Evolutionary conservation across 164 flowering plant species (phyloP), one percentile per base, ranked within the genome.

Genomic region (Warburgia ugandensis): DNA sequence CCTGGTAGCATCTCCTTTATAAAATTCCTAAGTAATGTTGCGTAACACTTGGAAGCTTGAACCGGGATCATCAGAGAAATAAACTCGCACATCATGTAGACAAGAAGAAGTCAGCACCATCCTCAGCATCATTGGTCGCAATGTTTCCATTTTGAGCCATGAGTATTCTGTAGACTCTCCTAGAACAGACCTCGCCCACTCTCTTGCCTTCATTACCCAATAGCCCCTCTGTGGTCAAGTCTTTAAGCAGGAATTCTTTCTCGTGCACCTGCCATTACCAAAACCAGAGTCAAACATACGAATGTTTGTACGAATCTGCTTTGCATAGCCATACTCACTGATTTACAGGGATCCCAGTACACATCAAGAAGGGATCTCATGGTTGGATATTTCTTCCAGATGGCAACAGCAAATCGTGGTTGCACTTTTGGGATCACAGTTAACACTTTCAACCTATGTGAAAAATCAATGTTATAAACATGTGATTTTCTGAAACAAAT

Each of bases 41-140:
- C n/a, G n/a, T n/a, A n/a, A n/a, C n/a, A n/a, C n/a, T n/a, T n/a
- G n/a, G n/a, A n/a, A n/a, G n/a, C n/a, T n/a, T n/a, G n/a, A n/a
- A n/a, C n/a, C n/a, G n/a, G n/a, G n/a, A n/a, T n/a, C n/a, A n/a
- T n/a, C n/a, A n/a, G n/a, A n/a, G n/a, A n/a, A n/a, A n/a, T n/a
- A n/a, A n/a, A n/a, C n/a, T n/a, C n/a, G n/a, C n/a, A n/a, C n/a
- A n/a, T n/a, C n/a, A n/a, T n/a, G n/a, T n/a, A n/a, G n/a, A n/a
- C n/a, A n/a, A n/a, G n/a, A 92, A 92, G 60, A 75, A 74, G 64
- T 84, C 99, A 17, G 99, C 99, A 32, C 95, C 99, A 56, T 74
- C 60, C 65, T 92, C 99, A 27, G 81, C 80, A 60, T 86, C 96
- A 54, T 92, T 95, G 22, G 94, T 89, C 65, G 68, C 76, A 54